Percentiles rank a stretch among this genome's conserved stretches.
Conservation (phyloP, 352 stramenopile species). For the Bremia lactucae region DNA sequence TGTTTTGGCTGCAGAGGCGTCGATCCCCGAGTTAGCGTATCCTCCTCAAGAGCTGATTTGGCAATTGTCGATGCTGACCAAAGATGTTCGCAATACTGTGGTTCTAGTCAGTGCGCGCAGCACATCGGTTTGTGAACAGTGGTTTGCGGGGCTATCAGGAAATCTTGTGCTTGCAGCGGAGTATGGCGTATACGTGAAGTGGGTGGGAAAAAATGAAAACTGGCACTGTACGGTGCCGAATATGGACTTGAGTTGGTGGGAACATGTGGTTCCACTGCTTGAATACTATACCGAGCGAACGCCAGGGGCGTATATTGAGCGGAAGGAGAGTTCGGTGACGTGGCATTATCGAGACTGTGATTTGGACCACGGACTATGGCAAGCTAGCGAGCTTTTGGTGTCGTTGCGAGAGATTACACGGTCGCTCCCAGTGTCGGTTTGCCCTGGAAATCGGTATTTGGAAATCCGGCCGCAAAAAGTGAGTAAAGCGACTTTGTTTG, state of each 20-base stretch:
- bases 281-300: conserved; percentile 82
- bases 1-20: conserved; percentile 69
- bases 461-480: conserved; percentile 73
- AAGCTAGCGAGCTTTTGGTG: conserved; percentile 84
- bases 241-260: conserved; percentile 73
- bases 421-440: conserved; percentile 61
- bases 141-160: conserved; percentile 55
- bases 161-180: conserved; percentile 64
- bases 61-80: conserved; percentile 76
- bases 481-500: conserved; percentile 71
- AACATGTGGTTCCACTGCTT: conserved; percentile 62
- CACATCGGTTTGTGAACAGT: conserved; percentile 64
- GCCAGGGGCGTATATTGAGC: conserved; percentile 73
- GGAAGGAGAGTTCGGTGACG: conserved; percentile 75
- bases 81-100: conserved; percentile 63
- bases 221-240: conserved; percentile 78
- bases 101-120: conserved; percentile 64
- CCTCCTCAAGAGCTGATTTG: conserved; percentile 74
- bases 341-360: conserved; percentile 88
- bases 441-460: conserved; percentile 59
- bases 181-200: conserved; percentile 77
- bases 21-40: conserved; percentile 80
- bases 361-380: conserved; percentile 78
- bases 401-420: conserved; percentile 66
- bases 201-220: conserved; percentile 40